Conservation (phyloP, 257 asterid genomes). For the Handroanthus guayacan region DNA sequence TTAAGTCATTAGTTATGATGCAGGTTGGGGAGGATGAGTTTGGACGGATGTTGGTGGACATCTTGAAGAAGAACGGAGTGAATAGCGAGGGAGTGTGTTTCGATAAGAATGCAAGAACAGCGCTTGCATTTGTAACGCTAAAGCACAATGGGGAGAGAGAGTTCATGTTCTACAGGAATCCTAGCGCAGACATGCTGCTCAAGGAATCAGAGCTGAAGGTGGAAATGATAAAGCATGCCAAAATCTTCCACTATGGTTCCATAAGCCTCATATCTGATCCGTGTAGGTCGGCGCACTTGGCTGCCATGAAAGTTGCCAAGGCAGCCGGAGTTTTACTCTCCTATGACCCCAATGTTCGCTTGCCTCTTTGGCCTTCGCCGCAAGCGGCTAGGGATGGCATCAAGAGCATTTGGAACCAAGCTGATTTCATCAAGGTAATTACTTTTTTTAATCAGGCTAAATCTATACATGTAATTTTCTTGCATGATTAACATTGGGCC, state of each 20-base stretch:
- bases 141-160: constrained; percentile 15
- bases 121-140: constrained; percentile 26
- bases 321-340: constrained; percentile 52
- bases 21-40: constrained; percentile 25
- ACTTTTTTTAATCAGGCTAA: too few species aligned
- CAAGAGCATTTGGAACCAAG: constrained; percentile 52
- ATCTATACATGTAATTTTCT: too few species aligned
- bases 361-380: constrained; percentile 60
- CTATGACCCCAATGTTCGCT: constrained; percentile 56
- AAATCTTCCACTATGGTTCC: constrained; percentile 59
- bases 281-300: constrained; percentile 48
- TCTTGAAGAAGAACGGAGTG: constrained; percentile 19
- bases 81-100: constrained; percentile 13
- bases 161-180: constrained; percentile 24
- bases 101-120: constrained; percentile 5
- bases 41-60: constrained; percentile 25
- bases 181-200: constrained; percentile 24
- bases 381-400: constrained; percentile 49
- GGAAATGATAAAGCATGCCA: constrained; percentile 24
- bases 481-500: neutral
- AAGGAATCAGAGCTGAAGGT: constrained; percentile 18
- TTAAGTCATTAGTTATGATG: too few species aligned
- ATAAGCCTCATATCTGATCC: constrained; percentile 60
- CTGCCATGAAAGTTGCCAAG: constrained; percentile 55
- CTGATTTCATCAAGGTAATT: constrained; percentile 57